Percentiles rank a stretch among this genome's conserved stretches.
phyloP scores from a whole-genome alignment of 371 early-diverging fungal genomes.

The Mortierella sp. region DNA sequence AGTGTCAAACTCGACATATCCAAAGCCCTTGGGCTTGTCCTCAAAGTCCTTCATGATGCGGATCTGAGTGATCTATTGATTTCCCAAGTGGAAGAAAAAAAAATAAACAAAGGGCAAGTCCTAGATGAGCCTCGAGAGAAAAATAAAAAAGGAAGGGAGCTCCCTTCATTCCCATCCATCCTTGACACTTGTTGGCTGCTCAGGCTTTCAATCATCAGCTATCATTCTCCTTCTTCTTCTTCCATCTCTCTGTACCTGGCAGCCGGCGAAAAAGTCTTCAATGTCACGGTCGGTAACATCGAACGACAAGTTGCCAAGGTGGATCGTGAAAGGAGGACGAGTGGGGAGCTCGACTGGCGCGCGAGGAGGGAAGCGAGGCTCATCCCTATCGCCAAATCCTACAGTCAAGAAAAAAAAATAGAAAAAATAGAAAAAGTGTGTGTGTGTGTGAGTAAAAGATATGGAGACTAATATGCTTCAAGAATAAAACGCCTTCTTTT shows the following conservation, averaged over 20 bases:
- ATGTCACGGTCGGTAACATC: constrained; percentile 82
- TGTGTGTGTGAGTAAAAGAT: constrained; percentile 13
- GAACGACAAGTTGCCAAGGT: constrained; percentile 90
- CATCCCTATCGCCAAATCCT: constrained; percentile 52
- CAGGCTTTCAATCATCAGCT: neutral
- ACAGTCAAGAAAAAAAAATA: neutral
- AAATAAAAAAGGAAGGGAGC: too few species aligned
- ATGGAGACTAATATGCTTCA: neutral
- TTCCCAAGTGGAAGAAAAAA: neutral
- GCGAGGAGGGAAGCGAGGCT: constrained; percentile 51
- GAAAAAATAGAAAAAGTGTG: too few species aligned
- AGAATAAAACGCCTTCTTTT: too few species aligned
- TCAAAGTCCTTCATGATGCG: constrained; percentile 80
- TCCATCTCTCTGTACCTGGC: constrained; percentile 58
- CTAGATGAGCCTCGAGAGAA: neutral
- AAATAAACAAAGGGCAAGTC: neutral
- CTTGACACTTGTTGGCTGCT: neutral
- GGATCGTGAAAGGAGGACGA: constrained; percentile 88
- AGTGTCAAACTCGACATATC: constrained; percentile 93
- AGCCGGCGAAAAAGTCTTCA: constrained; percentile 74
- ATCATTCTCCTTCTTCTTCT: neutral
- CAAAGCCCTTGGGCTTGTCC: constrained; percentile 90
- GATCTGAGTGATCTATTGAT: constrained; percentile 67
- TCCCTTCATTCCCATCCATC: too few species aligned
- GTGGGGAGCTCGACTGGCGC: constrained; percentile 82